Evolutionary conservation across 2,329 filamentous ascomycete species (phyloP).

Genomic region (Lachnellula cervina): DNA sequence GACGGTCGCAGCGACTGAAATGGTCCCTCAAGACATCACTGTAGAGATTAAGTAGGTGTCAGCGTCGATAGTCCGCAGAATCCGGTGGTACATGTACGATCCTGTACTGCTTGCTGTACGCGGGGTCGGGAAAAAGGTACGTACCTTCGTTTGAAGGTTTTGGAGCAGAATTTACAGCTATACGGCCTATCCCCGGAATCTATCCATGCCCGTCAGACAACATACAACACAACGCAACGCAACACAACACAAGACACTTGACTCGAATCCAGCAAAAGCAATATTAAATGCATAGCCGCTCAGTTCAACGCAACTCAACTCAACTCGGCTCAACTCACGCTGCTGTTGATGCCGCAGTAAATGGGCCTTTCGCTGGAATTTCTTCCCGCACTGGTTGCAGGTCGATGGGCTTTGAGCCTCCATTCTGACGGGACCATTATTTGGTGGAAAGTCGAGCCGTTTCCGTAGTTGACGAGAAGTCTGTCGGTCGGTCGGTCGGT

Average conservation of each 20-base stretch:
- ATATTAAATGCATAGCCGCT: too few species aligned
- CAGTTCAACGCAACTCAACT: not conserved
- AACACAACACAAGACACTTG: not conserved
- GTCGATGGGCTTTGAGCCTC: constrained; percentile 31
- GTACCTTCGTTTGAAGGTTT: constrained; percentile 33
- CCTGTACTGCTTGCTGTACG: too few species aligned
- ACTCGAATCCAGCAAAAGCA: too few species aligned
- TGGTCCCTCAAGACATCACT: constrained; percentile 33
- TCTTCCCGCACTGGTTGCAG: constrained; percentile 32
- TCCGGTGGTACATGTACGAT: not conserved
- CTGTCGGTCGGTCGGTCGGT: too few species aligned
- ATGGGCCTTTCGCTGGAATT: constrained; percentile 33
- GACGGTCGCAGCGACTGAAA: constrained; percentile 30
- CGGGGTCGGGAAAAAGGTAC: not conserved
- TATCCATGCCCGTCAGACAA: constrained; percentile 13
- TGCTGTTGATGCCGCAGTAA: constrained; percentile 31
- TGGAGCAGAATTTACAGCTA: constrained; percentile 32
- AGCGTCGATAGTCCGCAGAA: not conserved
- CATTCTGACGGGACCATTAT: constrained; percentile 25
- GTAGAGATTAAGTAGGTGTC: not conserved
- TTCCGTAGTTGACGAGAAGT: not conserved
- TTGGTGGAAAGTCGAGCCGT: constrained; percentile 10
- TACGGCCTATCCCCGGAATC: constrained; percentile 30
- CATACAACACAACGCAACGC: not conserved
- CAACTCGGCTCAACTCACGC: constrained; percentile 19